Evolutionary conservation across 148 eudicot genomes (phyloP).

Genomic region (Diospyros lotus): DNA sequence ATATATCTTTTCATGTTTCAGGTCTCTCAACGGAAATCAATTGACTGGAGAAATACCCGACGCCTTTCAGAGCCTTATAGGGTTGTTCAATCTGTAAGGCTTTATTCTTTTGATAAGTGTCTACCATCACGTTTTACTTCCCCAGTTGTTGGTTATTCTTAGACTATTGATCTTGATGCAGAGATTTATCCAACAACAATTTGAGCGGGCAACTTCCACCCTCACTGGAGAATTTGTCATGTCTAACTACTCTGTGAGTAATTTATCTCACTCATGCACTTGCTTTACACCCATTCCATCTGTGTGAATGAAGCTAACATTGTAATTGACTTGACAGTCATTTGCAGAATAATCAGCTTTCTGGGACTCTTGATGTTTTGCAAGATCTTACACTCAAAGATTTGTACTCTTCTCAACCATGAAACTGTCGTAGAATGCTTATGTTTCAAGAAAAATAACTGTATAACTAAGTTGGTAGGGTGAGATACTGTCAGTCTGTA

Average conservation of each 20-base stretch:
- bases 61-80: conserved; percentile 54
- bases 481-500: conserved; percentile 1
- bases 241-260: conserved; percentile 70
- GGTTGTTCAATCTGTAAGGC: conserved; percentile 65
- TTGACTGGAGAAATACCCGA: conserved; percentile 89
- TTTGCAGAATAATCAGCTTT: conserved; percentile 86
- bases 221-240: conserved; percentile 51
- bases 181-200: conserved; percentile 71
- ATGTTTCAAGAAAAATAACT: background rate
- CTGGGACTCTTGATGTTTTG: conserved; percentile 84
- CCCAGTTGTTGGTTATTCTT: background rate
- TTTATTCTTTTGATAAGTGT: conserved; percentile 11
- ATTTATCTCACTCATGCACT: conserved; percentile 5
- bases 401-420: conserved; percentile 54
- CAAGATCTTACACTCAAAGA: conserved; percentile 77
- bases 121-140: conserved; percentile 2
- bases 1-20: conserved; percentile 24
- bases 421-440: background rate
- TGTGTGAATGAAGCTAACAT: conserved; percentile 19
- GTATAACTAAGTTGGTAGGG: background rate
- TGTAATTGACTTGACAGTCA: conserved; percentile 44
- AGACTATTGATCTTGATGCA: conserved; percentile 22
- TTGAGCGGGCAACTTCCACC: conserved; percentile 79
- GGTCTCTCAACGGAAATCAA: conserved; percentile 74
- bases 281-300: background rate